Conservation (phyloP, 495 filamentous ascomycete genomes). For the Elasticomyces elasticus region DNA sequence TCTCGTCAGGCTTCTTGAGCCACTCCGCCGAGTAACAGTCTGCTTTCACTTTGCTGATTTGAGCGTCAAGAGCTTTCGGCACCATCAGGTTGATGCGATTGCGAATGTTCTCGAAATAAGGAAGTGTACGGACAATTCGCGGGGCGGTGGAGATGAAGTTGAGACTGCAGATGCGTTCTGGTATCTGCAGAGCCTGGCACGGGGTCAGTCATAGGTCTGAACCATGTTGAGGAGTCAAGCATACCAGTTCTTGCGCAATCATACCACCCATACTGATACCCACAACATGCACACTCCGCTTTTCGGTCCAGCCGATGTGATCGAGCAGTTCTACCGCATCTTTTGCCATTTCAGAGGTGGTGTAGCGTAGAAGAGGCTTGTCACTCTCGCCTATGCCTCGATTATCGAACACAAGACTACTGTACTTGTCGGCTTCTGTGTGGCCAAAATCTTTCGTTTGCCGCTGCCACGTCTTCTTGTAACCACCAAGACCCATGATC, state of each 20-base stretch:
- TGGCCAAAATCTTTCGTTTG: conserved; percentile 71
- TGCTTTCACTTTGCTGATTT: conserved; percentile 43
- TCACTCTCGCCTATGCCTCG: conserved; percentile 68
- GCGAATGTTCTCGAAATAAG: conserved; percentile 54
- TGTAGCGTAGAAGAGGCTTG: conserved; percentile 62
- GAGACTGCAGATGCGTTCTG: conserved; percentile 52
- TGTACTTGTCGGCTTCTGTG: conserved; percentile 53
- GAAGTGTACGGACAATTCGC: conserved; percentile 50
- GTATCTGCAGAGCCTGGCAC: conserved; percentile 46
- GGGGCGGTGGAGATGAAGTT: conserved; percentile 65
- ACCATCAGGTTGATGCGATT: conserved; percentile 56
- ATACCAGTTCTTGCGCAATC: conserved; percentile 73
- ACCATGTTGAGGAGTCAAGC: background rate
- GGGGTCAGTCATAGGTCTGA: background rate
- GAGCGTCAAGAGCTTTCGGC: conserved; percentile 54
- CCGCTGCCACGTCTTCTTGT: conserved; percentile 54
- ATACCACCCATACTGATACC: conserved; percentile 76
- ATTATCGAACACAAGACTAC: conserved; percentile 67
- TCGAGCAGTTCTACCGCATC: conserved; percentile 61
- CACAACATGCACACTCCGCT: conserved; percentile 54
- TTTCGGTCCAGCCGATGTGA: conserved; percentile 55
- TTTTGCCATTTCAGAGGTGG: conserved; percentile 64
- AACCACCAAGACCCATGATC: conserved; percentile 35
- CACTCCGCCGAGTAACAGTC: conserved; percentile 53
- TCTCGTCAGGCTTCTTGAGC: conserved; percentile 52